A percentile compares a stretch with the other conserved stretches of the same genome.
Evolutionary conservation across 257 asterid genomes (phyloP).

Genomic region (Leonotis leonurus): DNA sequence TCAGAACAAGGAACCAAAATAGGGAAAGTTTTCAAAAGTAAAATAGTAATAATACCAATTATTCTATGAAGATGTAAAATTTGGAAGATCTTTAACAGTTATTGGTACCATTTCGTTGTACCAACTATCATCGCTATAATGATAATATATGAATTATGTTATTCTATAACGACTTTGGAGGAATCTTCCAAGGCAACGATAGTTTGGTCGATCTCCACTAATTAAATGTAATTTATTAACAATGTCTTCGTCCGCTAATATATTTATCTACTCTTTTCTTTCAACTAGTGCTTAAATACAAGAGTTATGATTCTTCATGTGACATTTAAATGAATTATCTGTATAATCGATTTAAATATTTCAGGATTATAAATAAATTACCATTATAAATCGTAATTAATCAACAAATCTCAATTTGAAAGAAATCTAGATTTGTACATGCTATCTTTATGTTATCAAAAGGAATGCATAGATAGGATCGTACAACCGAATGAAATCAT

Average conservation of each 20-base stretch:
- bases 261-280: too few species aligned
- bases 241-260: background rate
- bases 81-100: background rate
- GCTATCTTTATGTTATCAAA: too few species aligned
- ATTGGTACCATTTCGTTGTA: background rate
- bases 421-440: too few species aligned
- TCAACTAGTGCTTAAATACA: background rate
- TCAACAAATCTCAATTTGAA: too few species aligned
- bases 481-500: too few species aligned
- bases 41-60: background rate
- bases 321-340: too few species aligned
- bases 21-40: background rate
- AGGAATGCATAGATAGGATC: too few species aligned
- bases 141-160: background rate
- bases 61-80: background rate
- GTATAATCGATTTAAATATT: too few species aligned
- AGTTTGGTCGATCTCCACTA: conserved; percentile 3
- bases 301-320: too few species aligned
- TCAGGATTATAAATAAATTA: too few species aligned
- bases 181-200: conserved; percentile 10
- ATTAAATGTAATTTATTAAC: background rate
- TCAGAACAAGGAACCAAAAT: background rate
- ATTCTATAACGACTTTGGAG: background rate
- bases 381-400: too few species aligned
- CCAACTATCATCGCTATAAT: background rate